Conservation (phyloP, 1,284 basidiomycete species). For the Agaricales sp. region DNA sequence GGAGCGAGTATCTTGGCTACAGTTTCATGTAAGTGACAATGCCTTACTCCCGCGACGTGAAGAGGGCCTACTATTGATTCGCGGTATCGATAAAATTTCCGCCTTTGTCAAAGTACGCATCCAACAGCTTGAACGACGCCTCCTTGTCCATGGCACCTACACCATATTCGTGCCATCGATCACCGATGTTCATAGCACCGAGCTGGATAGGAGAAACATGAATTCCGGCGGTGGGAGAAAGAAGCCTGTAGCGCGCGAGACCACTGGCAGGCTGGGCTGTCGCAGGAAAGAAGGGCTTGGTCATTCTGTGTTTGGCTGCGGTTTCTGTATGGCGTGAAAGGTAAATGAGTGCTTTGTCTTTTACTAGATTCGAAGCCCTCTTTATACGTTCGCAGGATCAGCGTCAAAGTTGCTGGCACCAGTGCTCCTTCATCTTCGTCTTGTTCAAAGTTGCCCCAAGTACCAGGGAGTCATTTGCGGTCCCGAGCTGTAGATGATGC, state of each 20-base stretch:
- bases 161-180: constrained; percentile 21
- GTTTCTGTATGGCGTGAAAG: too few species aligned
- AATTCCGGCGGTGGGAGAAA: constrained; percentile 25
- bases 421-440: too few species aligned
- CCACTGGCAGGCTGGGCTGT: constrained; percentile 14
- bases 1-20: neutral
- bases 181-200: constrained; percentile 36
- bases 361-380: too few species aligned
- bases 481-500: too few species aligned
- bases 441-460: too few species aligned
- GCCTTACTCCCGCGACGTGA: neutral
- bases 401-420: too few species aligned
- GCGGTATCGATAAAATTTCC: constrained; percentile 41
- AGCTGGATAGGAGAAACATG: constrained; percentile 30
- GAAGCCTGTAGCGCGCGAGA: constrained; percentile 25
- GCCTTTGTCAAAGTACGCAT: constrained; percentile 27
- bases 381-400: too few species aligned
- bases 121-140: constrained; percentile 26
- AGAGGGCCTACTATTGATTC: constrained; percentile 13
- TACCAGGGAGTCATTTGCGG: too few species aligned
- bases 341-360: too few species aligned
- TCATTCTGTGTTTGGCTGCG: too few species aligned
- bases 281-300: neutral
- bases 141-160: constrained; percentile 28
- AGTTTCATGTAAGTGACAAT: neutral